A percentile compares a stretch with the other conserved stretches of the same genome.
These are phyloP conservation scores for Phytophthora niederhauseri DNA, from an alignment of 352 stramenopile genomes.

Conservation along the genomic window DNA sequence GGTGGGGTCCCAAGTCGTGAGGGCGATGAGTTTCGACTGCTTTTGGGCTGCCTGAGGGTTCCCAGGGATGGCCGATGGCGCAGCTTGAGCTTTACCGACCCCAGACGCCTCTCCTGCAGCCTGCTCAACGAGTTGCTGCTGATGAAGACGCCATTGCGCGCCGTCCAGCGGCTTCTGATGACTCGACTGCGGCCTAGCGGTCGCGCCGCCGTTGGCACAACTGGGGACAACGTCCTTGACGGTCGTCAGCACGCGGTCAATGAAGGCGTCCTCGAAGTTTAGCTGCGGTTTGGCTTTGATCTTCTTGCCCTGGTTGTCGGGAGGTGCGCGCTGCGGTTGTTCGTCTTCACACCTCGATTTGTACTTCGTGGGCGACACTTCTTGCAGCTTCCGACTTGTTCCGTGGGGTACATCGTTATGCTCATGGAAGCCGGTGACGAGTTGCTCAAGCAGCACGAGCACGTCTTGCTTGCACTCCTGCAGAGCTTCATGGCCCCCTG, in stretches of 20 bases:
- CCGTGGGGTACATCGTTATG: constrained; percentile 66
- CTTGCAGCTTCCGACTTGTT: constrained; percentile 31
- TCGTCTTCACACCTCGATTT: constrained; percentile 32
- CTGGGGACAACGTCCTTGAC: constrained; percentile 48
- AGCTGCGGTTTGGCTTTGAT: constrained; percentile 18
- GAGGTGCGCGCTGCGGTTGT: constrained; percentile 14
- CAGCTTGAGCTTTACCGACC: constrained; percentile 7
- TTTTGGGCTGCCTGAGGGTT: constrained; percentile 9
- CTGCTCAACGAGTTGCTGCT: constrained; percentile 38
- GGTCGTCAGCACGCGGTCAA: constrained; percentile 82
- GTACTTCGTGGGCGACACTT: constrained; percentile 8
- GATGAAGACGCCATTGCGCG: constrained; percentile 48
- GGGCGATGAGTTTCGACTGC: constrained; percentile 37
- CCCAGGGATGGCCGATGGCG: background rate
- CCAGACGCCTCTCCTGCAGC: constrained; percentile 3
- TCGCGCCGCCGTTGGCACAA: background rate
- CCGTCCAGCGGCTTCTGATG: constrained; percentile 42
- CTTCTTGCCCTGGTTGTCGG: constrained; percentile 26
- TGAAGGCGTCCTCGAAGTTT: constrained; percentile 90
- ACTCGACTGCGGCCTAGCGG: constrained; percentile 9
- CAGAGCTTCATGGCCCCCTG: constrained; percentile 93
- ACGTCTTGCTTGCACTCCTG: constrained; percentile 93
- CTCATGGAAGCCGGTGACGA: constrained; percentile 95
- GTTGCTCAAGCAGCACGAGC: constrained; percentile 91
- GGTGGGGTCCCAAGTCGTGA: constrained; percentile 68